Evolutionary conservation across 228 moss, liverwort and hornwort species (phyloP).

Genomic region (Sphagnum fallax): DNA sequence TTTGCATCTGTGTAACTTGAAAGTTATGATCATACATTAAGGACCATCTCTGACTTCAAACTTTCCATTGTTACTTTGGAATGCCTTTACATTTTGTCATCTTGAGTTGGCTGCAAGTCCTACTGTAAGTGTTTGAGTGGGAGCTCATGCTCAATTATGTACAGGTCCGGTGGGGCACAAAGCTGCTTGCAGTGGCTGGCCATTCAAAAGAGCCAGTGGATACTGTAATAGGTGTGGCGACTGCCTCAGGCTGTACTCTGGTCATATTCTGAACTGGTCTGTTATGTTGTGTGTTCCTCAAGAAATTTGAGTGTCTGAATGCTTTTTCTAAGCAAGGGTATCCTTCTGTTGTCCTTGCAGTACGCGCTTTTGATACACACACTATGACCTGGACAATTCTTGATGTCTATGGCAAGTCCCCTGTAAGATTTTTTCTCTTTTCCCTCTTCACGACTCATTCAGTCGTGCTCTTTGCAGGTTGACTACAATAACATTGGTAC

Average conservation of each 20-base stretch:
- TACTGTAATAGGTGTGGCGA: constrained; percentile 31
- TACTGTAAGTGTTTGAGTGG: too few relatives aligned
- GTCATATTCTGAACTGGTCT: neutral
- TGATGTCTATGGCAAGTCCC: constrained; percentile 61
- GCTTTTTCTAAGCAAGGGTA: too few relatives aligned
- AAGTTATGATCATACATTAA: too few relatives aligned
- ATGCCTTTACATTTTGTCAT: too few relatives aligned
- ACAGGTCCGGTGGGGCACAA: constrained; percentile 57
- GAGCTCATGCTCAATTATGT: neutral
- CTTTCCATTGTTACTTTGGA: too few relatives aligned
- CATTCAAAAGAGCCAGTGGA: constrained; percentile 63
- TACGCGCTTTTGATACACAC: constrained; percentile 72
- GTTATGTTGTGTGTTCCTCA: too few relatives aligned
- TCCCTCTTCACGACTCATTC: neutral
- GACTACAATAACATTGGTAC: too few relatives aligned
- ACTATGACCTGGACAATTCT: constrained; percentile 66
- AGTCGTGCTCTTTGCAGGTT: too few relatives aligned
- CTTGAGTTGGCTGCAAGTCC: too few relatives aligned
- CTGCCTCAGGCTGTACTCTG: neutral
- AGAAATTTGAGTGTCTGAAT: too few relatives aligned
- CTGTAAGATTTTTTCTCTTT: constrained; percentile 18
- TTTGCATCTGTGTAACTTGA: neutral
- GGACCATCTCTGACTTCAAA: too few relatives aligned
- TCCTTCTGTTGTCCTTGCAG: constrained; percentile 8
- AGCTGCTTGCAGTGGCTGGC: constrained; percentile 73